phyloP scores from a whole-genome alignment of 257 asterid genomes.

The Solanum infundibuliforme region DNA sequence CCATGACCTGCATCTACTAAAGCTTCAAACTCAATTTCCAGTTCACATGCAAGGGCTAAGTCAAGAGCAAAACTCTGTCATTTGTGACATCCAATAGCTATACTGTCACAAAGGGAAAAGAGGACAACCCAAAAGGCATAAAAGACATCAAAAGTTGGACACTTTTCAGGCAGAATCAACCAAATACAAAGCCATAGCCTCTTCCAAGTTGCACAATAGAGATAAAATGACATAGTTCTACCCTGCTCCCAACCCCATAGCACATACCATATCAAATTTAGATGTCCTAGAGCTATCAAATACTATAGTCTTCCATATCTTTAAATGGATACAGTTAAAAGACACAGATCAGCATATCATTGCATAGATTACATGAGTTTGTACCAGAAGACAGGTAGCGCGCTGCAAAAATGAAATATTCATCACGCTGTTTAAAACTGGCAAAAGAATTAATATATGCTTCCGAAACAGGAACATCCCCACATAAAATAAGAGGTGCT shows the following conservation, averaged over 20 bases:
- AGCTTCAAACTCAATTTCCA: background rate
- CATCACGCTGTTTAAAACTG: background rate
- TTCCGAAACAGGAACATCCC: slow-evolving; percentile 1
- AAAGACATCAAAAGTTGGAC: background rate
- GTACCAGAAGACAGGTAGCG: background rate
- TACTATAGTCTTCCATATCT: too few relatives aligned
- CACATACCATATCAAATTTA: background rate
- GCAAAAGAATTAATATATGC: background rate
- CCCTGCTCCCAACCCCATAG: too few relatives aligned
- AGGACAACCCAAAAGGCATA: background rate
- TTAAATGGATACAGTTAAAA: too few relatives aligned
- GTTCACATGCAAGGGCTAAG: background rate
- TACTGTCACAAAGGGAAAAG: background rate
- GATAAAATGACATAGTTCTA: background rate
- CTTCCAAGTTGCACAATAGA: background rate
- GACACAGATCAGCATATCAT: background rate
- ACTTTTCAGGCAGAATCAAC: background rate
- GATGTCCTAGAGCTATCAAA: too few relatives aligned
- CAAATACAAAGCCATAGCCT: background rate
- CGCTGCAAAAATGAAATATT: background rate
- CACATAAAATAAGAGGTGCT: background rate
- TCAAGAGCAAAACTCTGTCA: background rate
- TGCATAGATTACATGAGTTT: background rate
- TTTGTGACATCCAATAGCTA: background rate
- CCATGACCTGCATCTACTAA: background rate